Evolutionary conservation across 176 grass and related monocot species (phyloP).

Genomic region (Oryza australiensis): DNA sequence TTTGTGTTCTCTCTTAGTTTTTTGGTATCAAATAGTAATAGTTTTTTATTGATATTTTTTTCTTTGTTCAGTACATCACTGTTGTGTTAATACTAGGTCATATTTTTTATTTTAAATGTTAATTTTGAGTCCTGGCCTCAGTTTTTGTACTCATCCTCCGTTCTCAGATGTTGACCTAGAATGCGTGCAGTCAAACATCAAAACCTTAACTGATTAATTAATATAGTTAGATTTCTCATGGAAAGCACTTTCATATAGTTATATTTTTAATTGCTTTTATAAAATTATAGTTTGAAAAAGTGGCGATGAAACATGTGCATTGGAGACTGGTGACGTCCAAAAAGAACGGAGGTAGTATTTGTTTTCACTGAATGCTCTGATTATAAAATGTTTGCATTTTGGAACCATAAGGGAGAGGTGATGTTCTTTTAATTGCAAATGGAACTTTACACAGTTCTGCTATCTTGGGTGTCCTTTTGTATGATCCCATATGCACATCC

Average conservation of each 20-base stretch:
- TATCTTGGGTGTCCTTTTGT: neutral
- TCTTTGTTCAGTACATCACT: neutral
- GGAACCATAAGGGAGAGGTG: neutral
- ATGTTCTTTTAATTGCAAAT: neutral
- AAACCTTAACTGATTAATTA: no score
- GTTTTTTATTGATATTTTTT: neutral
- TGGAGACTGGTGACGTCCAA: no score
- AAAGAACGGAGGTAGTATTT: neutral
- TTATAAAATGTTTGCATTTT: neutral
- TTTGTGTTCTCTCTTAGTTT: neutral
- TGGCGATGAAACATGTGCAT: no score
- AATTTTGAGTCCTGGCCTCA: neutral
- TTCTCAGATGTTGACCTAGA: no score
- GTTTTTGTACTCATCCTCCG: neutral
- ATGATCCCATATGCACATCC: neutral
- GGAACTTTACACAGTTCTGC: neutral
- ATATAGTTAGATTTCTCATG: no score
- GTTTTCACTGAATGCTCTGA: neutral
- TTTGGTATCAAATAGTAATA: neutral
- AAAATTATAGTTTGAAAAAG: no score
- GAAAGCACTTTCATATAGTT: no score
- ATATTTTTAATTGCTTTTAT: no score
- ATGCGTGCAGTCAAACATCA: no score
- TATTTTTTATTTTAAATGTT: neutral
- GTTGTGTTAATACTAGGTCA: neutral